These are phyloP conservation scores for Stereocaulon alpinum DNA, from an alignment of 495 filamentous ascomycete species.

Conservation along the genomic window DNA sequence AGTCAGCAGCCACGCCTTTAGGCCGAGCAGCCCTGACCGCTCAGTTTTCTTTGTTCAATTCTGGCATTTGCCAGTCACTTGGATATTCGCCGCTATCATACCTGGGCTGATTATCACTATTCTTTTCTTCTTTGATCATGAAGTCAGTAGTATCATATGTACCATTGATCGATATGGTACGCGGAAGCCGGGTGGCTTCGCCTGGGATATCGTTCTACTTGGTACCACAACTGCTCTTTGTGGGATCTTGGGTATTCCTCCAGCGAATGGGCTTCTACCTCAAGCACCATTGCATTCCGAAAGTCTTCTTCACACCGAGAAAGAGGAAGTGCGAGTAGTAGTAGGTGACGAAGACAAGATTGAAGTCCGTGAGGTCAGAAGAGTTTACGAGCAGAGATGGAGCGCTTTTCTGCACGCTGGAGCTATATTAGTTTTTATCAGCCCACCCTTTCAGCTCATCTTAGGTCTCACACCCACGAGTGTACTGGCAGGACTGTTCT, in stretches of 20 bases:
- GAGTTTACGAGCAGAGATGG: slow-evolving; percentile 62
- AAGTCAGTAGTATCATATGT: slow-evolving; percentile 67
- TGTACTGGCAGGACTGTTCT: slow-evolving; percentile 57
- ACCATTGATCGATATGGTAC: slow-evolving; percentile 58
- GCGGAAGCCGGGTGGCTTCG: slow-evolving; percentile 55
- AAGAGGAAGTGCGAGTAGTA: slow-evolving; percentile 36
- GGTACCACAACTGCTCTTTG: slow-evolving; percentile 61
- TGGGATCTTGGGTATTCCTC: slow-evolving; percentile 59
- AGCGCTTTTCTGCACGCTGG: slow-evolving; percentile 52
- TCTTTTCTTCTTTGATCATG: slow-evolving; percentile 67
- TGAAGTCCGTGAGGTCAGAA: slow-evolving; percentile 32
- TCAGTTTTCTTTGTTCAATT: slow-evolving; percentile 54
- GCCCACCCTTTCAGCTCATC: slow-evolving; percentile 58
- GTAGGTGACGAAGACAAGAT: slow-evolving; percentile 33
- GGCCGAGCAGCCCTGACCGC: slow-evolving; percentile 48
- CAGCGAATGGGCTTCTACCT: slow-evolving; percentile 58
- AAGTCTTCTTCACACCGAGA: slow-evolving; percentile 47
- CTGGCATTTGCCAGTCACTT: slow-evolving; percentile 50
- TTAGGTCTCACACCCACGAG: slow-evolving; percentile 59
- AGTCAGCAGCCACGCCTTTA: slow-evolving; percentile 44
- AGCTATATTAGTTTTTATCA: slow-evolving; percentile 51
- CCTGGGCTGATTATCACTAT: slow-evolving; percentile 58
- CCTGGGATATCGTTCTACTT: slow-evolving; percentile 59
- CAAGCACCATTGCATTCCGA: slow-evolving; percentile 64
- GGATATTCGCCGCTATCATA: slow-evolving; percentile 56